Evolutionary conservation across 768 basidiomycete species (phyloP).

Genomic region (Trametes cinnabarina): DNA sequence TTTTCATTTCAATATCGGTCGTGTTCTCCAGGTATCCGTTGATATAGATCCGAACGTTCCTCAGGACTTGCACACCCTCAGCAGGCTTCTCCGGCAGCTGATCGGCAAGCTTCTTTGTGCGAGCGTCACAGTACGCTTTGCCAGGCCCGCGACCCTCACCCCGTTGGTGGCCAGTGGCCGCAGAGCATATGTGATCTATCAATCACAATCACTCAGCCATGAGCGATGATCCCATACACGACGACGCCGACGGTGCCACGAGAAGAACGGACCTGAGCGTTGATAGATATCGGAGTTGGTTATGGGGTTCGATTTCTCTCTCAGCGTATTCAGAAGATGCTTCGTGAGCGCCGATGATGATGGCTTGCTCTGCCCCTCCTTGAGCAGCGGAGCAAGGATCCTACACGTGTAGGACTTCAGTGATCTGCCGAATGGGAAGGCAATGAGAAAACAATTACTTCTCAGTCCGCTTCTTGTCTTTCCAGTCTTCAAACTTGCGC

Average conservation of each 20-base stretch:
- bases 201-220: not conserved
- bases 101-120: constrained; percentile 28
- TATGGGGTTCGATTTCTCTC: constrained; percentile 70
- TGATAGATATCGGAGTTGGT: constrained; percentile 66
- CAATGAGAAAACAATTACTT: constrained; percentile 9
- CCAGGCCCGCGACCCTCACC: constrained; percentile 25
- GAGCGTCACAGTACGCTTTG: constrained; percentile 21
- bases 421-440: not conserved
- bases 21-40: constrained; percentile 67
- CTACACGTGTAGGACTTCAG: constrained; percentile 10
- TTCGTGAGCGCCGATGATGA: constrained; percentile 51
- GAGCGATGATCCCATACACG: not conserved
- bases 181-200: constrained; percentile 59
- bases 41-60: constrained; percentile 60
- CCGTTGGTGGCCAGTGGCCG: constrained; percentile 45
- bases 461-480: constrained; percentile 25
- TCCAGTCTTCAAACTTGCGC: constrained; percentile 28
- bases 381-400: constrained; percentile 32
- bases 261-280: constrained; percentile 50
- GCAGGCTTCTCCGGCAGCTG: constrained; percentile 23
- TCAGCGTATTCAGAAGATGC: constrained; percentile 59
- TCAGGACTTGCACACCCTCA: constrained; percentile 22
- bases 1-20: constrained; percentile 80
- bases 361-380: constrained; percentile 31
- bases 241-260: not conserved